phyloP scores from a whole-genome alignment of 345 rosid species.

The Pistacia atlantica region DNA sequence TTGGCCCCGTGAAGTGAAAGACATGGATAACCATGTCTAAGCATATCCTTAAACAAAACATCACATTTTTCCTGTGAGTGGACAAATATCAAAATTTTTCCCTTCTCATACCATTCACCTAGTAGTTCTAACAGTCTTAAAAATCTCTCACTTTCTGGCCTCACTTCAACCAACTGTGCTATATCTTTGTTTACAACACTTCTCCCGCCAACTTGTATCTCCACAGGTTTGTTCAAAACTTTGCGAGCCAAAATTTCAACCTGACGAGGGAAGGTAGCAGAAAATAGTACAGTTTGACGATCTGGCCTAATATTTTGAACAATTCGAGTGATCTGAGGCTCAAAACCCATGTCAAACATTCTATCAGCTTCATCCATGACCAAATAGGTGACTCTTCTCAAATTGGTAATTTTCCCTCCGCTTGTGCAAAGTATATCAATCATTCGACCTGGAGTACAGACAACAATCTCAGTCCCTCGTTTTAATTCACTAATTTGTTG shows the following conservation, averaged over 20 bases:
- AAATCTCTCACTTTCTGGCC: constrained; percentile 89
- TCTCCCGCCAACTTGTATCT: constrained; percentile 95
- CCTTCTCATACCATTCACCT: constrained; percentile 98
- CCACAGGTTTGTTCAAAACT: constrained; percentile 82
- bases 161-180: constrained; percentile 83
- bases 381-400: constrained; percentile 80
- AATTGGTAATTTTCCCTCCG: constrained; percentile 87
- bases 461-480: constrained; percentile 95
- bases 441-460: constrained; percentile 98
- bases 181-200: constrained; percentile 98
- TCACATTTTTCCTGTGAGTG: constrained; percentile 93
- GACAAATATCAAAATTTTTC: constrained; percentile 83
- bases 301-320: constrained; percentile 95
- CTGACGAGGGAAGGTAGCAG: constrained; percentile 97
- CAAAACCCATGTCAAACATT: constrained; percentile 99
- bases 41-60: constrained; percentile 73
- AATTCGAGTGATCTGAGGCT: constrained; percentile 90
- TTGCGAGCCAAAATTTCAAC: constrained; percentile 93
- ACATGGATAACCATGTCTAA: constrained; percentile 85
- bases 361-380: constrained; percentile 99
- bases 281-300: constrained; percentile 92
- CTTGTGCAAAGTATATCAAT: constrained; percentile 96
- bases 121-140: constrained; percentile 83
- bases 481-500: constrained; percentile 96
- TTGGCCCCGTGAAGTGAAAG: constrained; percentile 96